Percentiles rank a stretch among this genome's conserved stretches.
These are phyloP conservation scores for Ceratocystis cacaofunesta DNA, from an alignment of 2,329 filamentous ascomycete species.

Conservation along the genomic window DNA sequence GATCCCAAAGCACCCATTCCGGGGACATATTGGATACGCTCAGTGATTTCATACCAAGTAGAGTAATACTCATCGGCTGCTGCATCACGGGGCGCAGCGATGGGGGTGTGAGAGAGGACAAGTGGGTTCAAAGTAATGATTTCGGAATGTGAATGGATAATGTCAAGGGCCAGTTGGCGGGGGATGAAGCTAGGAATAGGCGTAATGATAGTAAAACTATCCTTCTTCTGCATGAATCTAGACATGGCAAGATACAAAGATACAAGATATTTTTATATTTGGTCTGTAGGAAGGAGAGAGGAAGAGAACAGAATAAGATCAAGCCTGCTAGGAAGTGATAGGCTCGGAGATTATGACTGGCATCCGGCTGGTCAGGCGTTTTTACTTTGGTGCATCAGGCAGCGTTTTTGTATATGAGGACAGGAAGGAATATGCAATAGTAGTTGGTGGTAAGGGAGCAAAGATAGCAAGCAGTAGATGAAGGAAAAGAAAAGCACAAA, in stretches of 20 bases:
- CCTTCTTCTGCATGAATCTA: slow-evolving; percentile 40
- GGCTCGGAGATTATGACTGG: neutral
- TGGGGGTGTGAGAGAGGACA: slow-evolving; percentile 47
- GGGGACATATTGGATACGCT: slow-evolving; percentile 53
- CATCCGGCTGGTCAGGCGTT: neutral
- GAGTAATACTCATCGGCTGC: slow-evolving; percentile 56
- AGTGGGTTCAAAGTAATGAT: slow-evolving; percentile 58
- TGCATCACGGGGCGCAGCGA: slow-evolving; percentile 52
- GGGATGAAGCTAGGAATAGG: slow-evolving; percentile 56
- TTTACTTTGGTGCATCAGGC: neutral
- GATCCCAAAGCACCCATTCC: slow-evolving; percentile 50
- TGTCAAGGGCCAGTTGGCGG: slow-evolving; percentile 56
- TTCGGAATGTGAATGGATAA: slow-evolving; percentile 55
- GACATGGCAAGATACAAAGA: slow-evolving; percentile 25
- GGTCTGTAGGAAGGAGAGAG: neutral
- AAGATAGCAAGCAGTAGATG: neutral
- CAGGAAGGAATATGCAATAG: neutral
- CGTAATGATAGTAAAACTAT: slow-evolving; percentile 52
- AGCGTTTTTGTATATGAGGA: neutral
- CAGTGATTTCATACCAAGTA: slow-evolving; percentile 58
- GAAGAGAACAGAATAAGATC: neutral
- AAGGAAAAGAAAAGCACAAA: neutral
- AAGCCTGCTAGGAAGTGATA: neutral
- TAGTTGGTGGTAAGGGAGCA: neutral
- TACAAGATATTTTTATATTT: neutral